These are phyloP conservation scores for Galerina marginata DNA, from an alignment of 768 basidiomycete species.

Conservation along the genomic window DNA sequence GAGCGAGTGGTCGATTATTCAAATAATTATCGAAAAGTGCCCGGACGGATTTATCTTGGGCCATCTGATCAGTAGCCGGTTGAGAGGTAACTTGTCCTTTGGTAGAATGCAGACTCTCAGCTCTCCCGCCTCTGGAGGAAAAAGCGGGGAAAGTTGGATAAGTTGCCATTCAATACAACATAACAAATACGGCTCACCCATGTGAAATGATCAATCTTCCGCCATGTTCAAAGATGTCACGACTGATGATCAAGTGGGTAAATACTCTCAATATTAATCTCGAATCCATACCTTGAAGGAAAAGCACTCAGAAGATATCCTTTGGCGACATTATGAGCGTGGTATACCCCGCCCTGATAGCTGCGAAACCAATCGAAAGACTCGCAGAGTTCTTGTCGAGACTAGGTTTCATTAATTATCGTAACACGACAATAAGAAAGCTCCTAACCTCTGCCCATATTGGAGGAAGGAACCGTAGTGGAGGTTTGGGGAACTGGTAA, in stretches of 20 bases:
- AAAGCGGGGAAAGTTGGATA: conserved; percentile 1
- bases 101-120: conserved; percentile 56
- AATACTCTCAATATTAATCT: neutral
- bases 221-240: conserved; percentile 66
- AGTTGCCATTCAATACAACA: neutral
- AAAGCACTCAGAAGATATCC: conserved; percentile 81
- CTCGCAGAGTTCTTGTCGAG: conserved; percentile 86
- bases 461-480: conserved; percentile 20
- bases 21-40: conserved; percentile 66
- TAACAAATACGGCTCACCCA: conserved; percentile 55
- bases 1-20: conserved; percentile 62
- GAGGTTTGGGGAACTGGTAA: conserved; percentile 15
- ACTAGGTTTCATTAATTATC: conserved; percentile 43
- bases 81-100: conserved; percentile 44
- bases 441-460: conserved; percentile 26
- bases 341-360: conserved; percentile 85
- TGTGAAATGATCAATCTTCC: conserved; percentile 84
- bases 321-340: conserved; percentile 58
- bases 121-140: conserved; percentile 64
- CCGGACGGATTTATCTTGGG: conserved; percentile 71
- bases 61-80: conserved; percentile 68
- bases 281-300: conserved; percentile 59
- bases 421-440: conserved; percentile 9
- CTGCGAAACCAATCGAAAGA: conserved; percentile 74
- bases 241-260: conserved; percentile 44